phyloP scores from a whole-genome alignment of 441 rosid species.

The Pelargonium cotyledonis region DNA sequence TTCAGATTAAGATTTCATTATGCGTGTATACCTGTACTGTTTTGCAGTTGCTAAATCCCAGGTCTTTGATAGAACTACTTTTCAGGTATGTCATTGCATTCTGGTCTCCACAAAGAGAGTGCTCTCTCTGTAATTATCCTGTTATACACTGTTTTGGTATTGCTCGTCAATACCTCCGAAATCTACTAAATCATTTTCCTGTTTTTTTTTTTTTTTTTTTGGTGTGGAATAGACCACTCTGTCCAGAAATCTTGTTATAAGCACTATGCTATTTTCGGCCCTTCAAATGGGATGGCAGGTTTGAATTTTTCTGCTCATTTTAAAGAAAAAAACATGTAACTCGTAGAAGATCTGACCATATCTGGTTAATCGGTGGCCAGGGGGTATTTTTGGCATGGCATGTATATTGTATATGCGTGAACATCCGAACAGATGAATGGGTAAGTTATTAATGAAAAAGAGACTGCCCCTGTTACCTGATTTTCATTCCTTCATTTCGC shows the following conservation, averaged over 20 bases:
- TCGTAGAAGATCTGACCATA: conserved; percentile 4
- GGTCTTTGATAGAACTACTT: conserved; percentile 13
- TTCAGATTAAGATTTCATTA: not conserved
- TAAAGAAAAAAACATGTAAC: not conserved
- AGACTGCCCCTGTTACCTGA: not conserved
- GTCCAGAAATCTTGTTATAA: conserved; percentile 26
- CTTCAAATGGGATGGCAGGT: conserved; percentile 64
- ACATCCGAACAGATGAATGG: conserved; percentile 63
- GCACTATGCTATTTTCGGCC: conserved; percentile 45
- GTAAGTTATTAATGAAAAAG: conserved; percentile 31
- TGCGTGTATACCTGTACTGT: not conserved
- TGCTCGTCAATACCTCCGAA: not conserved
- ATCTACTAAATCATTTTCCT: not conserved
- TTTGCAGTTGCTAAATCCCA: conserved; percentile 24
- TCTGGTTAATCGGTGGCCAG: conserved; percentile 23
- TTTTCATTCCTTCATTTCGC: not conserved
- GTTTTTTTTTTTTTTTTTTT: not conserved
- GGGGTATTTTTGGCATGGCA: conserved; percentile 47
- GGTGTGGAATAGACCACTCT: conserved; percentile 27
- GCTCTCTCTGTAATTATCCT: not conserved
- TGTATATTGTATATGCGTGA: conserved; percentile 47
- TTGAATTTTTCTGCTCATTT: not conserved
- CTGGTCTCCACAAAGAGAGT: not conserved
- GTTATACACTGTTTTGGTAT: not conserved
- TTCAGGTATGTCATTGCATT: conserved; percentile 26